Percentiles rank a stretch among this genome's conserved stretches.
Evolutionary conservation across 1,139 yeast species (phyloP).

Genomic region (Hansenula lynferdii): DNA sequence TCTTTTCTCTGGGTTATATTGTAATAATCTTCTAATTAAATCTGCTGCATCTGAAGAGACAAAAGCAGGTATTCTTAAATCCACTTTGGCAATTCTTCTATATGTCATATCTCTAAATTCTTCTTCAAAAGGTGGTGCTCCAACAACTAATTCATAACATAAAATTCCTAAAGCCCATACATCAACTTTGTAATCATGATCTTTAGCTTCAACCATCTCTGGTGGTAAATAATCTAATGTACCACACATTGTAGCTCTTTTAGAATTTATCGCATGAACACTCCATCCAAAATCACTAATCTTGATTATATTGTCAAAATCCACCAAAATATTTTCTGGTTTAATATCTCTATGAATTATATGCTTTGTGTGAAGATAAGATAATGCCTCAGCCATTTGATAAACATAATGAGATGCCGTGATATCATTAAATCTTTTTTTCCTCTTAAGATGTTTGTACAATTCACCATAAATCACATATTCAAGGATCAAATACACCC

Average conservation of each 20-base stretch:
- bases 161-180: conserved; percentile 92
- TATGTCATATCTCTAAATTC: conserved; percentile 68
- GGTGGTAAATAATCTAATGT: conserved; percentile 94
- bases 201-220: conserved; percentile 84
- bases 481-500: conserved; percentile 82
- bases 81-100: conserved; percentile 72
- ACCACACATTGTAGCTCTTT: conserved; percentile 87
- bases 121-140: conserved; percentile 91
- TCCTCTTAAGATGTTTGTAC: conserved; percentile 62
- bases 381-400: conserved; percentile 78
- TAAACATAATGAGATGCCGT: conserved; percentile 74
- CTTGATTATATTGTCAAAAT: conserved; percentile 67
- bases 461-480: conserved; percentile 86
- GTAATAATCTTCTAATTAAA: conserved; percentile 52
- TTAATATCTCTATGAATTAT: conserved; percentile 90
- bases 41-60: conserved; percentile 75
- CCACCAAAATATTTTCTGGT: conserved; percentile 83
- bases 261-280: conserved; percentile 53
- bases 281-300: conserved; percentile 98
- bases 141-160: conserved; percentile 82
- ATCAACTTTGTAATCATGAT: conserved; percentile 78
- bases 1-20: conserved; percentile 66
- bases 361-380: conserved; percentile 69
- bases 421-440: conserved; percentile 63
- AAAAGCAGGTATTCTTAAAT: conserved; percentile 64